phyloP scores from a whole-genome alignment of 108 stramenopile genomes.

The Mayamaea pseudoterrestris region DNA sequence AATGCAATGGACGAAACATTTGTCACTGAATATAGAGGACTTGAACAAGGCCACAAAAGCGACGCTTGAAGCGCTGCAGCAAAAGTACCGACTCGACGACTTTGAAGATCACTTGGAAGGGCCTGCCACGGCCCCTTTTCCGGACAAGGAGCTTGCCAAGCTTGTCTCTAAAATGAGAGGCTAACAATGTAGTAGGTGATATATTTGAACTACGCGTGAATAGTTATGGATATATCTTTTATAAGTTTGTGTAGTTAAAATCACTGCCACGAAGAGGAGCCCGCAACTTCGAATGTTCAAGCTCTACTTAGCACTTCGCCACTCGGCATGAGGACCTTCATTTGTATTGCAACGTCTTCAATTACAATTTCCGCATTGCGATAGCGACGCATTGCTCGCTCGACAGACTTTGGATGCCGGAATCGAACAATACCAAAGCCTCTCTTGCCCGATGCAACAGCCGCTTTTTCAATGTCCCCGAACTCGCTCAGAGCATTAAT shows the following conservation, averaged over 20 bases:
- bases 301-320: conserved; percentile 2
- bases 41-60: conserved; percentile 8
- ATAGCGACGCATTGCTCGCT: conserved; percentile 40
- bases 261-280: neutral
- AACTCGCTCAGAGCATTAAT: conserved; percentile 45
- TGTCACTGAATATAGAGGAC: conserved; percentile 6
- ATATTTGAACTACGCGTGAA: neutral
- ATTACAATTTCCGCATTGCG: conserved; percentile 63
- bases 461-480: conserved; percentile 59
- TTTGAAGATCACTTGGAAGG: conserved; percentile 31
- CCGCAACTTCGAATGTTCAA: neutral
- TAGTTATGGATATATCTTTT: neutral
- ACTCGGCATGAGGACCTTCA: conserved; percentile 51
- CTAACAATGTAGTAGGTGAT: no score
- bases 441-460: conserved; percentile 48
- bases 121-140: neutral
- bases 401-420: conserved; percentile 39
- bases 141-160: neutral
- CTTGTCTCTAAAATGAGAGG: no score
- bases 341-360: conserved; percentile 72
- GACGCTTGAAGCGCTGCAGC: neutral
- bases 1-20: conserved; percentile 27
- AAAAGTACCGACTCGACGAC: conserved; percentile 11
- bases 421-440: conserved; percentile 76
- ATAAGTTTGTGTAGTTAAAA: no score